phyloP scores from a whole-genome alignment of 2,329 filamentous ascomycete genomes.

The Sporothrix sp. region DNA sequence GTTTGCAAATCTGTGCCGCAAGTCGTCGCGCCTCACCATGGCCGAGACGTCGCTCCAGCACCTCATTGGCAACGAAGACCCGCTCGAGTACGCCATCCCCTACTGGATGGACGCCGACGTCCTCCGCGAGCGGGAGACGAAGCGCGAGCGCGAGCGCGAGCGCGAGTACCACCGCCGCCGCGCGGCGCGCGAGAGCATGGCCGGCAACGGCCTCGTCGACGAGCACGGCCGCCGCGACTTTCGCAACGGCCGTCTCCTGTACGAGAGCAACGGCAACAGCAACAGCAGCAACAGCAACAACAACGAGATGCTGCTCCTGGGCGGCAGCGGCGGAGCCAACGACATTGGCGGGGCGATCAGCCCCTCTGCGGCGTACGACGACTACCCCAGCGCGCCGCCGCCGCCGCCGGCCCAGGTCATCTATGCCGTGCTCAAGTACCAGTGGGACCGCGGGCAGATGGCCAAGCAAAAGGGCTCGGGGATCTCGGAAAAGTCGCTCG shows the following conservation, averaged over 20 bases:
- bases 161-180: constrained; percentile 13
- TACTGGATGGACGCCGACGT: constrained; percentile 38
- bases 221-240: constrained; percentile 11
- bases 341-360: background rate
- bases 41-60: constrained; percentile 92
- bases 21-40: constrained; percentile 86
- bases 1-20: constrained; percentile 94
- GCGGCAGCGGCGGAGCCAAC: constrained; percentile 2
- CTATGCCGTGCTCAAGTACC: constrained; percentile 94
- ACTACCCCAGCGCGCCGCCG: constrained; percentile 10
- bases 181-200: constrained; percentile 7
- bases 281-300: constrained; percentile 7
- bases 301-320: constrained; percentile 6
- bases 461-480: constrained; percentile 32
- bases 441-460: constrained; percentile 78
- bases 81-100: constrained; percentile 51
- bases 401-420: constrained; percentile 62
- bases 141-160: constrained; percentile 15
- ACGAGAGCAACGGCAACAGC: constrained; percentile 10
- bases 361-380: constrained; percentile 6
- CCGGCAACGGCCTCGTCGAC: background rate
- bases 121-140: constrained; percentile 19
- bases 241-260: constrained; percentile 15
- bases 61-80: constrained; percentile 64
- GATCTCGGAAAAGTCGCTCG: constrained; percentile 45